A percentile compares a stretch with the other conserved stretches of the same genome.
These are phyloP conservation scores for Candida buenavistaensis DNA, from an alignment of 1,139 yeast genomes.

Conservation along the genomic window DNA sequence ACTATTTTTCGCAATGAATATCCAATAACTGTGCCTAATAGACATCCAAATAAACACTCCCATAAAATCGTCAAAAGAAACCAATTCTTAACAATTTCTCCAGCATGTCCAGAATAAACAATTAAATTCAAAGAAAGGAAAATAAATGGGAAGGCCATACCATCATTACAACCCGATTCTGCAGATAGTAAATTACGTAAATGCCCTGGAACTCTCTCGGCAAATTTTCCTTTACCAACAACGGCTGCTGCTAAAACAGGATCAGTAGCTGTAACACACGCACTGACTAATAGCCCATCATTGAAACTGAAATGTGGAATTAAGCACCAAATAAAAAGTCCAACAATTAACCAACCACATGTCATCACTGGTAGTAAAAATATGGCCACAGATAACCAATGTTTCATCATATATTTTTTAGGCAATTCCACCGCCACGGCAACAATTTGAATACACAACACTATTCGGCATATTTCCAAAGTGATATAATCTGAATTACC, in stretches of 20 bases:
- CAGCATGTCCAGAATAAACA: conserved; percentile 62
- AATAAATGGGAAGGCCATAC: conserved; percentile 97
- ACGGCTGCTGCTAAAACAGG: conserved; percentile 98
- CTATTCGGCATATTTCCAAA: conserved; percentile 83
- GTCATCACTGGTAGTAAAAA: conserved; percentile 92
- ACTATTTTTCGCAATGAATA: conserved; percentile 70
- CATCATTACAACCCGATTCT: conserved; percentile 97
- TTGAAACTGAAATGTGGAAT: conserved; percentile 82
- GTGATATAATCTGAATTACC: conserved; percentile 88
- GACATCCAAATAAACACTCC: conserved; percentile 83
- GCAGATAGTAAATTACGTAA: conserved; percentile 86
- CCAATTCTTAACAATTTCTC: conserved; percentile 82
- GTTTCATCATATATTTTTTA: conserved; percentile 85
- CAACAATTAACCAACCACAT: conserved; percentile 86
- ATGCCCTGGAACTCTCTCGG: conserved; percentile 97
- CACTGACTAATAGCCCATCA: conserved; percentile 77
- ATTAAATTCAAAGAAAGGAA: conserved; percentile 71
- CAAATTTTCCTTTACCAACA: conserved; percentile 96
- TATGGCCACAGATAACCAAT: conserved; percentile 81
- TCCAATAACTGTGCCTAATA: conserved; percentile 80
- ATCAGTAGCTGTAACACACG: conserved; percentile 96
- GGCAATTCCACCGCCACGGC: conserved; percentile 98
- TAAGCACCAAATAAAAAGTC: conserved; percentile 79
- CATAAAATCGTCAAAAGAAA: conserved; percentile 75
- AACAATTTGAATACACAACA: conserved; percentile 88